These are phyloP conservation scores for Lomentospora prolificans DNA, from an alignment of 2,329 filamentous ascomycete genomes.

Conservation along the genomic window DNA sequence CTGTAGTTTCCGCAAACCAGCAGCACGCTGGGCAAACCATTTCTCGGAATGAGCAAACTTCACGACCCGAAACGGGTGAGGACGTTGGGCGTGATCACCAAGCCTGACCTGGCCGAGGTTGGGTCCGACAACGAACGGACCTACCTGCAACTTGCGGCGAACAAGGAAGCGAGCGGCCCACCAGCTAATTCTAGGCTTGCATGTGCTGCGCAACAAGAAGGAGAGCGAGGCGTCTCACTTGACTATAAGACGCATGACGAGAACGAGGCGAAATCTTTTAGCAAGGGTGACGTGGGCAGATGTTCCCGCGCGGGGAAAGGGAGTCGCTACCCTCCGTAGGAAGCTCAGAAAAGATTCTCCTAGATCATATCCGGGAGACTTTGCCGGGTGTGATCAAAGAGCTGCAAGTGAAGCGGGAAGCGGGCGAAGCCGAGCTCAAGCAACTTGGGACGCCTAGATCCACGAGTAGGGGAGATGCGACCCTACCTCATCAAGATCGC, in stretches of 20 bases:
- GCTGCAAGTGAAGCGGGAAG: slow-evolving; percentile 17
- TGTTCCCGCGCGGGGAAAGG: slow-evolving; percentile 19
- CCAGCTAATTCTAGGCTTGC: slow-evolving; percentile 36
- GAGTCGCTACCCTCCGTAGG: slow-evolving; percentile 21
- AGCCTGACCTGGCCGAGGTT: slow-evolving; percentile 34
- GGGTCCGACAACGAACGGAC: slow-evolving; percentile 28
- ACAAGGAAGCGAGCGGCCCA: slow-evolving; percentile 18
- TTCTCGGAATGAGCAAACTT: slow-evolving; percentile 29
- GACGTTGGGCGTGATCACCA: slow-evolving; percentile 49
- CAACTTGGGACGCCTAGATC: slow-evolving; percentile 15
- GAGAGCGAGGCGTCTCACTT: slow-evolving; percentile 20
- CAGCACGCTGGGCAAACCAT: slow-evolving; percentile 44
- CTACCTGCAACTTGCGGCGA: slow-evolving; percentile 25
- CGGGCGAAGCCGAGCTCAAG: slow-evolving; percentile 13
- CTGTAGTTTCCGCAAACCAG: slow-evolving; percentile 38
- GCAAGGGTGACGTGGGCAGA: slow-evolving; percentile 17
- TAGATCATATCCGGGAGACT: slow-evolving; percentile 19
- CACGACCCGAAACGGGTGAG: slow-evolving; percentile 33
- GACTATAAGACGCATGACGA: slow-evolving; percentile 17
- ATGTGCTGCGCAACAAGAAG: slow-evolving; percentile 39
- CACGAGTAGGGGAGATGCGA: slow-evolving; percentile 17
- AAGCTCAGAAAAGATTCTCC: slow-evolving; percentile 24
- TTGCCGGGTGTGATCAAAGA: slow-evolving; percentile 17
- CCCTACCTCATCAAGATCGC: slow-evolving; percentile 24
- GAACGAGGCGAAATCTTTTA: slow-evolving; percentile 23